Conservation (phyloP, 805 yeast species). For the Debaryomyces hansenii region DNA sequence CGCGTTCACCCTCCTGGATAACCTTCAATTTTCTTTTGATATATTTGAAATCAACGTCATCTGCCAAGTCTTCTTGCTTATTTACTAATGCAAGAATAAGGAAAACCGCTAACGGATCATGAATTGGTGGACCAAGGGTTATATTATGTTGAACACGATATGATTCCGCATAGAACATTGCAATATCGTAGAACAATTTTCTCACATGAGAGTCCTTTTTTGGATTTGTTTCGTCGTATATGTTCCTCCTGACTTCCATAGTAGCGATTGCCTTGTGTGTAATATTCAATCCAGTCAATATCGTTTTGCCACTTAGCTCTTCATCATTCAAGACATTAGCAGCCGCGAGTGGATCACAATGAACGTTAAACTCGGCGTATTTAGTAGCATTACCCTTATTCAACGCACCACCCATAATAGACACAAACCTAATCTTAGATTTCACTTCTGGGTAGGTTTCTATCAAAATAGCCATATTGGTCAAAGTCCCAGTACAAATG, state of each 20-base stretch:
- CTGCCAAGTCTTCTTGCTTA: conserved; percentile 12
- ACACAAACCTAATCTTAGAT: conserved; percentile 48
- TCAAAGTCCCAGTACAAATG: conserved; percentile 76
- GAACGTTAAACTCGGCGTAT: conserved; percentile 73
- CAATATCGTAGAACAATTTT: conserved; percentile 20
- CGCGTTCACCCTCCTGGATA: conserved; percentile 24
- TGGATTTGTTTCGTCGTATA: conserved; percentile 30
- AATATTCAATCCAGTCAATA: conserved; percentile 66
- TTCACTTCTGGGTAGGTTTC: conserved; percentile 53
- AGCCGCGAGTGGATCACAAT: conserved; percentile 78
- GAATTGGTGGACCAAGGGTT: conserved; percentile 68
- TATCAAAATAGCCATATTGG: conserved; percentile 65
- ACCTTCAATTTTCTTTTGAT: conserved; percentile 25
- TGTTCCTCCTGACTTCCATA: conserved; percentile 15
- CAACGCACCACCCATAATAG: conserved; percentile 78
- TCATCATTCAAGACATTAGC: conserved; percentile 50
- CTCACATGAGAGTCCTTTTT: conserved; percentile 45
- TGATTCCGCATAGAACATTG: conserved; percentile 18
- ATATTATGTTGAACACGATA: conserved; percentile 10
- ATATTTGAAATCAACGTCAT: conserved; percentile 22
- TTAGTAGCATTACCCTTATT: conserved; percentile 50
- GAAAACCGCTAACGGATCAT: conserved; percentile 74
- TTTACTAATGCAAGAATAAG: conserved; percentile 51
- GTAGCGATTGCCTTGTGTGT: conserved; percentile 65
- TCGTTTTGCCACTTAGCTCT: conserved; percentile 45